Evolutionary conservation across 768 basidiomycete species (phyloP), one percentile per base, ranked within the genome.

Genomic region (Macrolepiota albuminosa): DNA sequence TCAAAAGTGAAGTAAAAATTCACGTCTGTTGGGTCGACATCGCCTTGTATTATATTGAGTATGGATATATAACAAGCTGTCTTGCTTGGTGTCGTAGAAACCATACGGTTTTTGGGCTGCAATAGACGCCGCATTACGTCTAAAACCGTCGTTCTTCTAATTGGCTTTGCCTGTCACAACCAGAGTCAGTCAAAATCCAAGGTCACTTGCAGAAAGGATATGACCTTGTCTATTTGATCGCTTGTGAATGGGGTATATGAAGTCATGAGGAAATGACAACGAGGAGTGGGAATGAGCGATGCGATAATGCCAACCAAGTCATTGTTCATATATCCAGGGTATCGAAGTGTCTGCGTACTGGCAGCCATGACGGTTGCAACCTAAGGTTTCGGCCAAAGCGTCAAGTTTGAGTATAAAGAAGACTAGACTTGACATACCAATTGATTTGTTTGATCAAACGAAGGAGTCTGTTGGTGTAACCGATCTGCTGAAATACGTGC

Each of bases 291-390:
- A 64, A 99, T 98, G 55, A 99, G 83, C 16, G 93, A 94, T 6
- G 96, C 95, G 58, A 98, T 89, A 63, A 99, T 95, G 31, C 95
- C 93, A 64, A 98, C 95, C 40, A 98, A 84, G 69, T 99, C 96
- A 67, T 98, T 99, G 79, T 98, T 98, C 95, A 98, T 98, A 74
- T 98, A 98, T 53, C 94, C 93, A 0, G 96, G 96, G 75, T 97
- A 99, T 67, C 96, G 85, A 29, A 99, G 83, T 14, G 96, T 98
- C 68, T 95, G 93, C 0, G 96, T 99, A 63, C 93, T 95, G 11
- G 95, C 96, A 10, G 96, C 91, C 85, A 99, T 98, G 45, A 98
- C 96, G 0, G 97, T 98, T 4, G 97, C 89, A 1, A 94, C 91
- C 95, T 98, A 57, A 11, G 61, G 37, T 59, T 54, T 16, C n/a